Percentiles rank a stretch among this genome's conserved stretches.
Evolutionary conservation across 441 rosid species (phyloP).

Genomic region (Populus hybrid): DNA sequence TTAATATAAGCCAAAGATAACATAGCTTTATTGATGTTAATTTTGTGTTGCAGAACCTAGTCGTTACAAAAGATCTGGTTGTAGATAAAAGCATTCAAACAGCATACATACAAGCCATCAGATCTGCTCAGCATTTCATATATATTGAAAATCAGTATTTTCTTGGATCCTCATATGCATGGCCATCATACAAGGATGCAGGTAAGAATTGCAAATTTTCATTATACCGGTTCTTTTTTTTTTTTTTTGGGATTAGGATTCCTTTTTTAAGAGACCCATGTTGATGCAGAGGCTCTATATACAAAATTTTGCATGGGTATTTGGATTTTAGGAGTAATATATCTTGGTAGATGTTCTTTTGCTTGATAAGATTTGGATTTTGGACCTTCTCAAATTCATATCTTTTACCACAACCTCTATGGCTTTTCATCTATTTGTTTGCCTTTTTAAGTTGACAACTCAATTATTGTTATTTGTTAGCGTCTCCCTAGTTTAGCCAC

Average conservation of each 20-base stretch:
- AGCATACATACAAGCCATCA: slow-evolving; percentile 39
- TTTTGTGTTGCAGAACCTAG: slow-evolving; percentile 6
- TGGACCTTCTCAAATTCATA: background rate
- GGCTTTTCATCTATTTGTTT: background rate
- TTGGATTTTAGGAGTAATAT: background rate
- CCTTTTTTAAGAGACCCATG: background rate
- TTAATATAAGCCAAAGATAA: background rate
- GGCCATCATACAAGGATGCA: slow-evolving; percentile 21
- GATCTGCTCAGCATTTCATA: slow-evolving; percentile 40
- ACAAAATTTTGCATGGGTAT: background rate
- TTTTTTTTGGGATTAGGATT: background rate
- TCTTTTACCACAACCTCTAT: background rate
- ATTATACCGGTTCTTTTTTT: background rate
- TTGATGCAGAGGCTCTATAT: background rate
- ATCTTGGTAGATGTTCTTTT: background rate
- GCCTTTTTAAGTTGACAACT: background rate
- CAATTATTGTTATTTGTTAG: too few species aligned
- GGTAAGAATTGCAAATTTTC: slow-evolving; percentile 3
- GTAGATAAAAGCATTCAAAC: slow-evolving; percentile 36
- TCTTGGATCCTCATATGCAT: slow-evolving; percentile 33
- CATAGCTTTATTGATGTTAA: background rate
- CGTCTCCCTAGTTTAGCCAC: background rate
- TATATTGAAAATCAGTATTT: slow-evolving; percentile 44
- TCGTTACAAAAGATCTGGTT: slow-evolving; percentile 7
- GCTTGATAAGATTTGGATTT: background rate